Base-by-base conservation (phyloP, 1,139 yeast species). In the Kodamaea arcana region DNA sequence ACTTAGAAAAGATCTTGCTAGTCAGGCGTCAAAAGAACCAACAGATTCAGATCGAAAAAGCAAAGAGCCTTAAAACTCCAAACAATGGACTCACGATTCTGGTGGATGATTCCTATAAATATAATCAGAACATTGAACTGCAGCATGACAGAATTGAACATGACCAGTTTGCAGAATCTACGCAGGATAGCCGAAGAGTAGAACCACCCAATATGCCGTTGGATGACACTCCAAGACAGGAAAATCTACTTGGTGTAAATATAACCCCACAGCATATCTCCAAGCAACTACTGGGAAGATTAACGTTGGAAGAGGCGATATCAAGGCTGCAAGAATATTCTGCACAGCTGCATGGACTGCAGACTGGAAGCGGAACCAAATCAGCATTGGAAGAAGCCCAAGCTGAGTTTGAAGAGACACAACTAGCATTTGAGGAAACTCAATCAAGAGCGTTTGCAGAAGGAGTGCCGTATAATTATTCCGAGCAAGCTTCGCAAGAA, bases 1-100 rank as follows among this genome's bases (percentile, higher is more conserved):
- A 64, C 37, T 48, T 65, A 24, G 69, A 65, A 31, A 45, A 56
- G 32, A 61, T 61, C 24, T 41, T 61, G 3, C 38, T 41, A 34
- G 47, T 48, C 4, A 34, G 50, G 24, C 35, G 33, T 15, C 16
- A 33, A 16, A 45, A 45, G 22, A 36, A 35, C 9, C 37, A 40
- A 12, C 18, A 30, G 21, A 27, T 12, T 16, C 28, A 25, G 14
- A 25, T 15, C 17, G 28, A 25, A 15, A 17, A 25, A 11, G 14
- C 15, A 13, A n/a, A 15, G 15, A 25, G 11, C 6, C 15, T 8
- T 7, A 15, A 25, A 15, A 25, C 28, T 4, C 28, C 28, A 6
- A 25, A 25, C 28, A 25, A 25, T 15, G 28, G 17, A 4, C 28
- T 24, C 15, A 13, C 23, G 11, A 20, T 20, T 20, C 11, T 11